Evolutionary conservation across 768 basidiomycete genomes (phyloP), one percentile per base, ranked within the genome.

Genomic region (Arthromyces matolae): DNA sequence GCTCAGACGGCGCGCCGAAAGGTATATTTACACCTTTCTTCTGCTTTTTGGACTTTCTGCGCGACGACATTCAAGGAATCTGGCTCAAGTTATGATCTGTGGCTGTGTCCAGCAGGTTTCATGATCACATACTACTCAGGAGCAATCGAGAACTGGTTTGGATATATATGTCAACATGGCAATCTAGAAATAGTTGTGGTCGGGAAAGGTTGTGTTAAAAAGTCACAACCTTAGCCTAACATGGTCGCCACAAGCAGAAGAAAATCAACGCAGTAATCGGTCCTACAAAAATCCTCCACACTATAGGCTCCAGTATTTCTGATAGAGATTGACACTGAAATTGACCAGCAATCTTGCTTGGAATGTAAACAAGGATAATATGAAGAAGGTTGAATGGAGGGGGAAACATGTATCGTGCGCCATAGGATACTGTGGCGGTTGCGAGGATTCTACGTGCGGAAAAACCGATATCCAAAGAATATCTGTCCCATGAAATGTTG

Each of bases 301-400:
- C 42, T 14, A 63, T 34, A 45, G 54, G 58, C 53, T 75, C 67
- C 10, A 65, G 49, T 18, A 29, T 48, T 8, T 20, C 63, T 7
- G 60, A 52, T 13, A 57, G 9, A 18, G 38, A 32, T n/a, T n/a
- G n/a, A n/a, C n/a, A n/a, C n/a, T n/a, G n/a, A n/a, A n/a, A n/a
- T n/a, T n/a, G n/a, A n/a, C n/a, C n/a, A 12, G 59, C 42, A n/a
- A 54, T 33, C 8, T 36, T 42, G 12, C 42, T 51, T 3, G 64
- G 64, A 22, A 60, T 24, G 10, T 38, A 29, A 45, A 71, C 49
- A 6, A 66, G 29, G 27, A 65, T 5, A 5, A 61, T 29, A 25
- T 58, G 64, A 4, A 79, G 25, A 38, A 82, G 45, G 60, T 78
- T 81, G 59, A 81, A 69, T 0, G 79, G 80, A 5, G 77, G 66